Evolutionary conservation across 2,329 filamentous ascomycete genomes (phyloP).

Genomic region (Aspergillus ochraceus): DNA sequence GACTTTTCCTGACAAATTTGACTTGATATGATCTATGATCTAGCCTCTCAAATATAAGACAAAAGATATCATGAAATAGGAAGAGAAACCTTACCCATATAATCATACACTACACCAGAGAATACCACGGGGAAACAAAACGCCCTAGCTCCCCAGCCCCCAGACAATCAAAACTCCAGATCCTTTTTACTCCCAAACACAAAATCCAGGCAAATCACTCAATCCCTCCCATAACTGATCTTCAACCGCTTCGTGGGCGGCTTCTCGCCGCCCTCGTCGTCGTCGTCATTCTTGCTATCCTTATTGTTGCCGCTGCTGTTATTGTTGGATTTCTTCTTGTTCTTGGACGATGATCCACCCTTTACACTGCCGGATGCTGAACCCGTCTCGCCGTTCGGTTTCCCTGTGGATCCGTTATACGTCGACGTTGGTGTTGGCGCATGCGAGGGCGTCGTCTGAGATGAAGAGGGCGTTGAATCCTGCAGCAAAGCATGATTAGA

Average conservation of each 20-base stretch:
- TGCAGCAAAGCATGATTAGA: slow-evolving; percentile 14
- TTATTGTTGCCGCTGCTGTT: slow-evolving; percentile 15
- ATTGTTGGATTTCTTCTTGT: slow-evolving; percentile 41
- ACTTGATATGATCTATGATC: not conserved
- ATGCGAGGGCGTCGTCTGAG: slow-evolving; percentile 48
- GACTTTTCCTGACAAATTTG: too few species aligned
- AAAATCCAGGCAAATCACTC: slow-evolving; percentile 11
- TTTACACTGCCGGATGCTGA: slow-evolving; percentile 33
- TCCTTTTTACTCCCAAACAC: not conserved
- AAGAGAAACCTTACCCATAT: not conserved
- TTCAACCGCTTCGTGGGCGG: slow-evolving; percentile 45
- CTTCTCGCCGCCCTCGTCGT: slow-evolving; percentile 37
- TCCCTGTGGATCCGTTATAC: slow-evolving; percentile 29
- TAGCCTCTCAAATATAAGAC: not conserved
- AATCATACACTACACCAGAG: not conserved
- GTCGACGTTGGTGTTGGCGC: slow-evolving; percentile 47
- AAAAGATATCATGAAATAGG: slow-evolving; percentile 7
- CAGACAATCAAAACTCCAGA: slow-evolving; percentile 10
- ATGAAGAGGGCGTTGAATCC: slow-evolving; percentile 47
- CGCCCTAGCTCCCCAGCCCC: not conserved
- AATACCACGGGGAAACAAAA: not conserved
- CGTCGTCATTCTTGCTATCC: slow-evolving; percentile 29
- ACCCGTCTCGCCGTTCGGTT: slow-evolving; percentile 27
- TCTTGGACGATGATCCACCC: slow-evolving; percentile 33
- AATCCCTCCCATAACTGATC: slow-evolving; percentile 47